Conservation (phyloP, 2,329 filamentous ascomycete genomes). For the Aspergillus quadrilineatus region DNA sequence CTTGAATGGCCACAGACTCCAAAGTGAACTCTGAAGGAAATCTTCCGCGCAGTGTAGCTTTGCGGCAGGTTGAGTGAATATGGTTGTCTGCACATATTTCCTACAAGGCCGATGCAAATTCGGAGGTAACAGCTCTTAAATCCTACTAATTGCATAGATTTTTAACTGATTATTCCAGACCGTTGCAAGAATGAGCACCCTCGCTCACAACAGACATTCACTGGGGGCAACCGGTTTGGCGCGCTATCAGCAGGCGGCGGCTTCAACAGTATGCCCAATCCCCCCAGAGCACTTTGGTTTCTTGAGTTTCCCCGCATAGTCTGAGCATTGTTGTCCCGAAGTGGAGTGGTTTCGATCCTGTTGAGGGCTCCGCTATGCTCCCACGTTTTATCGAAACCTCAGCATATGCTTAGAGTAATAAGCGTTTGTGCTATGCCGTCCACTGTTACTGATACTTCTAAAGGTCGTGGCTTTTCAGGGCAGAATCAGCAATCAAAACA, state of each 20-base stretch:
- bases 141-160: not conserved
- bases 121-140: constrained; percentile 53
- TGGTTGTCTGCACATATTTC: constrained; percentile 63
- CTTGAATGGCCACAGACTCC: not conserved
- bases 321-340: not conserved
- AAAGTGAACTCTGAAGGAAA: not conserved
- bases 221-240: constrained; percentile 60
- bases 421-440: constrained; percentile 10
- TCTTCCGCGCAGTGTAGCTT: not conserved
- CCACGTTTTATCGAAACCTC: not conserved
- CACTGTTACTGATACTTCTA: constrained; percentile 4
- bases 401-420: not conserved
- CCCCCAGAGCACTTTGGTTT: not conserved
- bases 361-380: not conserved
- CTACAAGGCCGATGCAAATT: constrained; percentile 64
- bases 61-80: constrained; percentile 22
- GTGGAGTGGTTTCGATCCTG: not conserved
- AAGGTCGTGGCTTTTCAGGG: constrained; percentile 22
- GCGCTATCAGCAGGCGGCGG: constrained; percentile 41
- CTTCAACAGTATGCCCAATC: constrained; percentile 40
- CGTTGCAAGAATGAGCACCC: constrained; percentile 62
- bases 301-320: not conserved
- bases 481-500: constrained; percentile 22
- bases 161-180: constrained; percentile 40
- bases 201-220: constrained; percentile 30